A percentile compares a stretch with the other conserved stretches of the same genome.
Evolutionary conservation across 192 early-diverging fungal species (phyloP).

Genomic region (Rhizoclosmatium globosum): DNA sequence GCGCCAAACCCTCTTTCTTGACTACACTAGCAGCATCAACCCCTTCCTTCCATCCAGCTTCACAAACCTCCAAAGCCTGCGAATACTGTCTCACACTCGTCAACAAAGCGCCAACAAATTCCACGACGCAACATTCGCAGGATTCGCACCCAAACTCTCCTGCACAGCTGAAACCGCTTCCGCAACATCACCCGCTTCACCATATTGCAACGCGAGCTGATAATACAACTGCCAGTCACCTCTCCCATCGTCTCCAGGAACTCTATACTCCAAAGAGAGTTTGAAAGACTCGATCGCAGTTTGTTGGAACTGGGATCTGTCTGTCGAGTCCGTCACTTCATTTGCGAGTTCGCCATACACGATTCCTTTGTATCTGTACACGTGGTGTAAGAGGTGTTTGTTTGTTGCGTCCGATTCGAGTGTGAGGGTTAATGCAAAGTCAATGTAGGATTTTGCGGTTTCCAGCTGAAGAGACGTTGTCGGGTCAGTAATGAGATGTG

Average conservation of each 20-base stretch:
- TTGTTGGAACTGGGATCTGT: constrained; percentile 40
- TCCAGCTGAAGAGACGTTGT: constrained; percentile 36
- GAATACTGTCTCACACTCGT: constrained; percentile 44
- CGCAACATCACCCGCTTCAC: constrained; percentile 59
- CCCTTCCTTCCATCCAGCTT: constrained; percentile 54
- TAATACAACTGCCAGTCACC: constrained; percentile 42
- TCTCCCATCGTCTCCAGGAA: background rate
- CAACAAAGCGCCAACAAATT: constrained; percentile 59
- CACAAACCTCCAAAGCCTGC: constrained; percentile 53
- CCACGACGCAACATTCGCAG: constrained; percentile 47
- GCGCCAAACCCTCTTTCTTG: background rate
- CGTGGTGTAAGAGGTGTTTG: background rate
- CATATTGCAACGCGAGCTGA: constrained; percentile 55
- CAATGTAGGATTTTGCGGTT: constrained; percentile 47
- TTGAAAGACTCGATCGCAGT: constrained; percentile 37
- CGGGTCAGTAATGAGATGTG: background rate
- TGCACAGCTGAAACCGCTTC: constrained; percentile 50
- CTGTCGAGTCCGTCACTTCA: constrained; percentile 46
- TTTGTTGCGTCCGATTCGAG: constrained; percentile 37
- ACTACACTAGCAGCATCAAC: constrained; percentile 29
- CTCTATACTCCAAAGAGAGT: constrained; percentile 6
- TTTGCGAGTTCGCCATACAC: constrained; percentile 54
- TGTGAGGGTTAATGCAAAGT: constrained; percentile 51
- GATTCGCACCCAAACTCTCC: constrained; percentile 44
- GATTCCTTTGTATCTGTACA: constrained; percentile 44